These are phyloP conservation scores for Volutella citrinella DNA, from an alignment of 2,329 filamentous ascomycete species.

Conservation along the genomic window DNA sequence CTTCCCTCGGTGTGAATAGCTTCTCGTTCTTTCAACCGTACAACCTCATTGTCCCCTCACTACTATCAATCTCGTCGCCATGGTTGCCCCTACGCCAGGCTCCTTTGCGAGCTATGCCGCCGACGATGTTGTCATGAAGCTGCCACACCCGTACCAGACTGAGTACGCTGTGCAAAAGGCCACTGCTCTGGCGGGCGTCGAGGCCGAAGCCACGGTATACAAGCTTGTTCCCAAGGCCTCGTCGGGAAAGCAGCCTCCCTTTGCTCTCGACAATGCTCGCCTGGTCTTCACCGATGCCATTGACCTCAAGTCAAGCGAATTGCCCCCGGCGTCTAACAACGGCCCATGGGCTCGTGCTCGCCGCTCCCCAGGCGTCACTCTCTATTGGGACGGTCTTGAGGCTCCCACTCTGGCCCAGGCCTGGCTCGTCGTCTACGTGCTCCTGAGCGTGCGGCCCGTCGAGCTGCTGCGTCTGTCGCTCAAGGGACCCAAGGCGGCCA, in stretches of 20 bases:
- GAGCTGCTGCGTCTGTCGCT: conserved; percentile 49
- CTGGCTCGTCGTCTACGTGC: conserved; percentile 51
- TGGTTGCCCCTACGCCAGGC: conserved; percentile 15
- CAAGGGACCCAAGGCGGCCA: conserved; percentile 34
- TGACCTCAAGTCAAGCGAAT: conserved; percentile 47
- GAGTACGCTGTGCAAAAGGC: conserved; percentile 41
- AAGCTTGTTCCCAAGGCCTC: conserved; percentile 32
- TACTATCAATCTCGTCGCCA: conserved; percentile 6
- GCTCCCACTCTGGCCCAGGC: conserved; percentile 47
- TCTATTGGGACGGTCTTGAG: conserved; percentile 40
- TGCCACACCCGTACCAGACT: conserved; percentile 48
- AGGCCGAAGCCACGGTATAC: conserved; percentile 27
- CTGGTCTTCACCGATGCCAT: conserved; percentile 45
- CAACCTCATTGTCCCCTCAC: no score
- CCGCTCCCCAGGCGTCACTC: conserved; percentile 45
- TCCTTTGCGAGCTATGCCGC: conserved; percentile 21
- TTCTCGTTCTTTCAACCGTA: not conserved
- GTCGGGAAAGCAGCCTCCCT: conserved; percentile 25
- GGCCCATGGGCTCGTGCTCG: conserved; percentile 55
- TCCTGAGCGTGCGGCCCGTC: conserved; percentile 50
- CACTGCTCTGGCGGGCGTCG: conserved; percentile 15
- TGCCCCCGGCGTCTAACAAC: conserved; percentile 50
- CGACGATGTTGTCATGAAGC: conserved; percentile 42
- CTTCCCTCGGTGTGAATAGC: not conserved
- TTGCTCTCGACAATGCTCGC: conserved; percentile 30